phyloP scores from a whole-genome alignment of 176 grass and related monocot genomes.

The Chloris gayana region DNA sequence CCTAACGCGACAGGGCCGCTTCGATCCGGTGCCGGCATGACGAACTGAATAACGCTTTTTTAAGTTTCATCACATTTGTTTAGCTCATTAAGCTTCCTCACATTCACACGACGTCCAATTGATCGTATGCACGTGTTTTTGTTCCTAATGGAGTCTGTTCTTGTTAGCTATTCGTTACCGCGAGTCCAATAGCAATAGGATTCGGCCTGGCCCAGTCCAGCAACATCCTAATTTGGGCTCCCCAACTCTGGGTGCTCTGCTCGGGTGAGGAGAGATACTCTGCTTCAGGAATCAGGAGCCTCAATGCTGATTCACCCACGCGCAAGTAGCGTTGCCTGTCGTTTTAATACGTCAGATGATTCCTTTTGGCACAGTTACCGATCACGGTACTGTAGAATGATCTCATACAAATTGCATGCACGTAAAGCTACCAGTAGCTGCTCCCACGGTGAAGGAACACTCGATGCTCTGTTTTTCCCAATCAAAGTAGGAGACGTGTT shows the following conservation, averaged over 20 bases:
- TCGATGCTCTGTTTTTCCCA: conserved; percentile 14
- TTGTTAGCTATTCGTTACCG: too few species aligned
- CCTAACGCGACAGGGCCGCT: neutral
- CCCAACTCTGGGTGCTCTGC: too few species aligned
- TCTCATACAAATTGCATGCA: neutral
- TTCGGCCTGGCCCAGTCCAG: neutral
- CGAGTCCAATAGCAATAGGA: neutral
- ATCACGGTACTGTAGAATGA: neutral
- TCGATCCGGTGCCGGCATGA: too few species aligned
- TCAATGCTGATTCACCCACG: too few species aligned
- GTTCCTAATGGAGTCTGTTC: too few species aligned
- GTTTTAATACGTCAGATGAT: neutral
- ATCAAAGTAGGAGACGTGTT: neutral
- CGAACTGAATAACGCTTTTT: too few species aligned
- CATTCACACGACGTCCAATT: too few species aligned
- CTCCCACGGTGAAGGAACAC: conserved; percentile 19
- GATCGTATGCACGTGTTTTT: too few species aligned
- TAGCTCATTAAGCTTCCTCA: too few species aligned
- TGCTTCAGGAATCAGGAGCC: too few species aligned
- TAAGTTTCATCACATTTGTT: too few species aligned
- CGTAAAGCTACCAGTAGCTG: conserved; percentile 9
- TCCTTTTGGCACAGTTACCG: neutral
- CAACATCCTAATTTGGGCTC: neutral
- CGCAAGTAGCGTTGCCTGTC: neutral
- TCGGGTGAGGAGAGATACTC: too few species aligned